phyloP scores from a whole-genome alignment of 306 rosid genomes.

The Castanospermum australe region DNA sequence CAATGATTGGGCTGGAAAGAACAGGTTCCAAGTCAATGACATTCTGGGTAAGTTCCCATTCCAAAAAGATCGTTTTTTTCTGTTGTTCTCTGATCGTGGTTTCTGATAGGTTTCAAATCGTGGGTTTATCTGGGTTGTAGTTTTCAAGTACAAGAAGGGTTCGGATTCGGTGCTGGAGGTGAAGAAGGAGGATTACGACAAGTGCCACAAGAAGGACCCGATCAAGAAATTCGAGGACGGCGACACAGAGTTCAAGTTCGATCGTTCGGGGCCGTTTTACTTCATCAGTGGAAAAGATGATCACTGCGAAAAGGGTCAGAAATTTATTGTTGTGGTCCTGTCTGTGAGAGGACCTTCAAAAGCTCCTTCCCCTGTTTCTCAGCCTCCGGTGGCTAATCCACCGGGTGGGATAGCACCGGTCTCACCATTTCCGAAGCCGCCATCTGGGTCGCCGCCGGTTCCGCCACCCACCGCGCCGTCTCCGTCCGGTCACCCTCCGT shows the following conservation, averaged over 20 bases:
- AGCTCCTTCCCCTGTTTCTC: constrained; percentile 4
- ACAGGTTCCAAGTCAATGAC: constrained; percentile 71
- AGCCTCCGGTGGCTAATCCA: not conserved
- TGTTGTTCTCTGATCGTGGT: fast-evolving
- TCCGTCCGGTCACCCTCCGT: not conserved
- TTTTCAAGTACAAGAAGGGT: constrained; percentile 74
- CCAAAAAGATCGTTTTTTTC: not conserved
- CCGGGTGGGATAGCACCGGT: not conserved
- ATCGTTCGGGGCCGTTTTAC: constrained; percentile 62
- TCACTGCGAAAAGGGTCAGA: constrained; percentile 69
- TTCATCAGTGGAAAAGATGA: constrained; percentile 63
- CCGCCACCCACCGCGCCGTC: not conserved
- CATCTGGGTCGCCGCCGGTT: constrained; percentile 7
- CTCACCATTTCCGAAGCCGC: constrained; percentile 1
- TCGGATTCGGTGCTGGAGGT: constrained; percentile 76
- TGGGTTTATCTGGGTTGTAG: constrained; percentile 28
- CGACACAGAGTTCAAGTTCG: constrained; percentile 53
- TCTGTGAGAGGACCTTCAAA: constrained; percentile 23
- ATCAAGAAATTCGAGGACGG: constrained; percentile 63
- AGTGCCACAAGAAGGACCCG: constrained; percentile 62
- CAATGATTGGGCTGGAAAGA: constrained; percentile 57
- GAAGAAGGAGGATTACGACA: constrained; percentile 54
- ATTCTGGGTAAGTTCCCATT: constrained; percentile 41
- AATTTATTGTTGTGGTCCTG: constrained; percentile 53
- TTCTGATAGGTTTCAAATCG: not conserved